Evolutionary conservation across 2,329 filamentous ascomycete genomes (phyloP).

Genomic region (Thyridium curvatum): DNA sequence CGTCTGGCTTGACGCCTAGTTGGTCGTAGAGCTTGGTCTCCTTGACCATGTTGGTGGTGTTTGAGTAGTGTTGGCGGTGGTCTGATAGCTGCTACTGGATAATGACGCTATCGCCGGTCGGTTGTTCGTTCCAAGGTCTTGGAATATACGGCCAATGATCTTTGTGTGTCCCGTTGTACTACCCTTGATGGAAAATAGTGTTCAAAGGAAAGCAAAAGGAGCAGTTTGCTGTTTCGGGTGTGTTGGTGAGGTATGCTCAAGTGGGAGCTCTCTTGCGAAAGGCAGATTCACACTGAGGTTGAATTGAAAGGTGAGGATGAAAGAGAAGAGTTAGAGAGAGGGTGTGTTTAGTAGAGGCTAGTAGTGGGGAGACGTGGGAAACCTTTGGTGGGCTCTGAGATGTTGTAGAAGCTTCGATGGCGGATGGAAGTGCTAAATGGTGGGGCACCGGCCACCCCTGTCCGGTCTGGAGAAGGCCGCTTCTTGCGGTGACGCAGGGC

Average conservation of each 20-base stretch:
- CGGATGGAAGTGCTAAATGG: conserved; percentile 1
- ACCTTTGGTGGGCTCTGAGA: neutral
- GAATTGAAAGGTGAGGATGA: neutral
- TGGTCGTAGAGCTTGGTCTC: conserved; percentile 69
- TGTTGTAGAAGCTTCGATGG: conserved; percentile 7
- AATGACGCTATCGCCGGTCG: neutral
- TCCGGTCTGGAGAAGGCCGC: too few species aligned
- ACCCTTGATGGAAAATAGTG: neutral
- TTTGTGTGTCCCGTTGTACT: too few species aligned
- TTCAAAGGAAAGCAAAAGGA: neutral
- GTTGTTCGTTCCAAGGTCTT: neutral
- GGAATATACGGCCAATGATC: too few species aligned
- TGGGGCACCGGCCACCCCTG: too few species aligned
- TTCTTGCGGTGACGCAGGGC: too few species aligned
- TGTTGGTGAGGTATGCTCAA: too few species aligned
- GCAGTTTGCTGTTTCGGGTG: too few species aligned
- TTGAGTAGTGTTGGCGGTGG: neutral
- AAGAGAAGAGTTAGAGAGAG: neutral
- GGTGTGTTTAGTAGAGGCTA: neutral
- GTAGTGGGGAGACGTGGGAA: neutral
- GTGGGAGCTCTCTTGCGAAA: neutral
- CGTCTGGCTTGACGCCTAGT: conserved; percentile 70
- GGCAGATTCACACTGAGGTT: neutral
- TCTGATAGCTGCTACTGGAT: neutral
- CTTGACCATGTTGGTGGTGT: conserved; percentile 22